Conservation (phyloP, 176 grass and related monocot species). For the Bothriochloa decipiens region DNA sequence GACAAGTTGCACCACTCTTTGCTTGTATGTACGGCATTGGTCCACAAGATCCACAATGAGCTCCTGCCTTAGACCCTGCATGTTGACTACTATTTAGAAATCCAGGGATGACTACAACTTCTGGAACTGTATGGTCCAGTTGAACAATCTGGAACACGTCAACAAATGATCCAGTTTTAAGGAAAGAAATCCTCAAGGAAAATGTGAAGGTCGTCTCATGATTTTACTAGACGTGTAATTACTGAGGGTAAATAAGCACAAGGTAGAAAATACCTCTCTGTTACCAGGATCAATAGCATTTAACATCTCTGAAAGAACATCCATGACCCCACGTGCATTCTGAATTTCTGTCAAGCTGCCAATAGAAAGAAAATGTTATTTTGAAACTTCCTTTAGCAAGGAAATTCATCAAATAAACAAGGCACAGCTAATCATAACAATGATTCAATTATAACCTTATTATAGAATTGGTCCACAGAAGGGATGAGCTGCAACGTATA, state of each 20-base stretch:
- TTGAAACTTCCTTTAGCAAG: conserved; percentile 1
- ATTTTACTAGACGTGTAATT: conserved; percentile 36
- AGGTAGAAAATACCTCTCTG: conserved; percentile 68
- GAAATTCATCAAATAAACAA: conserved; percentile 12
- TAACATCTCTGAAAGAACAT: conserved; percentile 95
- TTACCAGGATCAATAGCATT: conserved; percentile 95
- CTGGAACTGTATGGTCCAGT: not conserved
- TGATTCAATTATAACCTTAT: not conserved
- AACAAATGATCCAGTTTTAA: conserved; percentile 23
- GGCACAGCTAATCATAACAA: conserved; percentile 31
- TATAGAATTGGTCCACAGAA: conserved; percentile 11
- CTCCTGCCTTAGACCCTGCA: conserved; percentile 82
- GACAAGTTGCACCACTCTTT: conserved; percentile 80
- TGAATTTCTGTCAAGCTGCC: conserved; percentile 82
- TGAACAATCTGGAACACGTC: conserved; percentile 8
- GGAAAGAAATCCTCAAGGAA: conserved; percentile 1
- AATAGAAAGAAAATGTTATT: conserved; percentile 32
- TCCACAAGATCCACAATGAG: conserved; percentile 88
- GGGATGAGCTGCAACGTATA: conserved; percentile 1
- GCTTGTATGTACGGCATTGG: conserved; percentile 78
- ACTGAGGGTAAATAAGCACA: not conserved
- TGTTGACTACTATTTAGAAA: conserved; percentile 31
- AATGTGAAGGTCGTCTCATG: conserved; percentile 4
- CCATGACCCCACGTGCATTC: conserved; percentile 80
- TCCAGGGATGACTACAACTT: conserved; percentile 16